A percentile compares a stretch with the other conserved stretches of the same genome.
Evolutionary conservation across 2,329 filamentous ascomycete species (phyloP).

Genomic region (Gaeumannomyces tritici): DNA sequence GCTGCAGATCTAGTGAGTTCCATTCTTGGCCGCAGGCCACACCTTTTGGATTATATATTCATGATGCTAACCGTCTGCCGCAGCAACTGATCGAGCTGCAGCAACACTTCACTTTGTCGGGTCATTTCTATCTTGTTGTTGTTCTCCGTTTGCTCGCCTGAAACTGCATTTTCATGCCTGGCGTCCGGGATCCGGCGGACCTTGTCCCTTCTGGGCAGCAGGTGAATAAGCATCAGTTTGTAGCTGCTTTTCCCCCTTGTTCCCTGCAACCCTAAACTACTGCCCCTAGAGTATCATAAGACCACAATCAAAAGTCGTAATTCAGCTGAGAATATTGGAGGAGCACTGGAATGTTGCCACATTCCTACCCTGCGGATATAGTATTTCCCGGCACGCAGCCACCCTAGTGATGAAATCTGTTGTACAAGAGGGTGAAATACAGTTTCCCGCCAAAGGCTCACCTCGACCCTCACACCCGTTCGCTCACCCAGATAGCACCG

Average conservation of each 20-base stretch:
- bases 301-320: too few species aligned
- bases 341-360: background rate
- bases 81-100: background rate
- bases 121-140: background rate
- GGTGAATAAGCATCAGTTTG: background rate
- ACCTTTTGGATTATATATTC: background rate
- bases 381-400: background rate
- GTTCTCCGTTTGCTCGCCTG: background rate
- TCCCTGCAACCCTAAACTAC: background rate
- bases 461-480: conserved; percentile 34
- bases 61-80: background rate
- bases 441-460: background rate
- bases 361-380: background rate
- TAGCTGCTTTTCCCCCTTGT: background rate
- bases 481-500: conserved; percentile 86
- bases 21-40: background rate
- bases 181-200: background rate
- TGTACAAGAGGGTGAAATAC: background rate
- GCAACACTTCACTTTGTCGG: background rate
- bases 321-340: background rate
- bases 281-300: background rate
- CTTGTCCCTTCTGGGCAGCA: background rate
- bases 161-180: background rate
- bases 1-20: conserved; percentile 86
- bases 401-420: background rate